phyloP scores from a whole-genome alignment of 2,329 filamentous ascomycete species.

The Metarhizium rileyi region DNA sequence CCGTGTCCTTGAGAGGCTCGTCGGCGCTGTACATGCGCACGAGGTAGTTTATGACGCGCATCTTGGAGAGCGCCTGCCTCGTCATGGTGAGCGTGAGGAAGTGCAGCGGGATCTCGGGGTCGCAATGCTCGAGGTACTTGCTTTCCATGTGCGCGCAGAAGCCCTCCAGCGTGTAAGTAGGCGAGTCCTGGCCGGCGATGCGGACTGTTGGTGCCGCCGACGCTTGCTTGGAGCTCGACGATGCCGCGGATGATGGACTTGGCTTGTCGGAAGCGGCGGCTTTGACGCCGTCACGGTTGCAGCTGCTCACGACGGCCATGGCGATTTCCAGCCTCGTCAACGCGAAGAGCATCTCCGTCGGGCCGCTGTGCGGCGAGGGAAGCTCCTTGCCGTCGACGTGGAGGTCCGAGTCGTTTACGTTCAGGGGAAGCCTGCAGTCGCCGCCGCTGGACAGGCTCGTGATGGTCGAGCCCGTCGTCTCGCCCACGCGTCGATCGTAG shows the following conservation, averaged over 20 bases:
- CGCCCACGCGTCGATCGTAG: constrained; percentile 59
- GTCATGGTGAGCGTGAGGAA: constrained; percentile 50
- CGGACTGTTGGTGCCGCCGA: constrained; percentile 26
- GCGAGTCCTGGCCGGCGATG: constrained; percentile 40
- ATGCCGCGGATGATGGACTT: constrained; percentile 12
- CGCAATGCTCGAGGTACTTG: constrained; percentile 45
- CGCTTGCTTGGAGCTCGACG: constrained; percentile 11
- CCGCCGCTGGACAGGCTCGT: constrained; percentile 43
- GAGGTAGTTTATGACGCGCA: constrained; percentile 45
- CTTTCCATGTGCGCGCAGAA: constrained; percentile 47
- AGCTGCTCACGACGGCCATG: constrained; percentile 41
- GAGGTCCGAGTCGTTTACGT: constrained; percentile 52
- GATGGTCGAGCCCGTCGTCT: constrained; percentile 49
- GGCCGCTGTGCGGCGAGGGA: constrained; percentile 36
- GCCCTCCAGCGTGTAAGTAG: constrained; percentile 39
- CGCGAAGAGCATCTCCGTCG: constrained; percentile 52
- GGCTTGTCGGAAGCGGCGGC: constrained; percentile 17
- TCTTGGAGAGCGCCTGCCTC: constrained; percentile 43
- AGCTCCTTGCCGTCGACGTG: constrained; percentile 46
- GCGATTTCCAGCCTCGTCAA: constrained; percentile 48
- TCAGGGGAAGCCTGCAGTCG: constrained; percentile 48
- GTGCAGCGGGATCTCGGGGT: constrained; percentile 48
- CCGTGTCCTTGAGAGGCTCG: constrained; percentile 30
- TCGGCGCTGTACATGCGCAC: constrained; percentile 35
- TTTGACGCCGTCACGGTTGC: constrained; percentile 26